These are phyloP conservation scores for Phytophthora lateralis DNA, from an alignment of 352 stramenopile genomes.

Conservation along the genomic window DNA sequence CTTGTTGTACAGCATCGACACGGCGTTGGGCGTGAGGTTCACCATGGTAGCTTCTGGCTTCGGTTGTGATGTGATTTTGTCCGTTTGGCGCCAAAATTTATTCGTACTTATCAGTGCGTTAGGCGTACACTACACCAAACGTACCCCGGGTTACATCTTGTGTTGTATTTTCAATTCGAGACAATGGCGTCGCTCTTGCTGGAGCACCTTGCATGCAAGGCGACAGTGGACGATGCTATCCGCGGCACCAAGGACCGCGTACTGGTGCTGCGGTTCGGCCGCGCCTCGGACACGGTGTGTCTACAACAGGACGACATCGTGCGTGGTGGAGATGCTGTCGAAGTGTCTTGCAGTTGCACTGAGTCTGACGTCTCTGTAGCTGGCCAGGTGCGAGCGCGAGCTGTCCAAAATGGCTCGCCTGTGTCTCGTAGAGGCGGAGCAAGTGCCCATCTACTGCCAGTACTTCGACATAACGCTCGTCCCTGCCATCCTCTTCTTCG, in stretches of 20 bases:
- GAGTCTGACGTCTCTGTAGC: conserved; percentile 33
- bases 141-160: background rate
- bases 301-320: conserved; percentile 89
- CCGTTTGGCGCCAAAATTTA: conserved; percentile 35
- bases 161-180: background rate
- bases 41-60: conserved; percentile 53
- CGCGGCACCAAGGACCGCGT: conserved; percentile 82
- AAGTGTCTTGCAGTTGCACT: background rate
- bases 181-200: conserved; percentile 77
- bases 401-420: conserved; percentile 83
- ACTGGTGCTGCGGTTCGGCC: conserved; percentile 82
- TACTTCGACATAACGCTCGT: conserved; percentile 91
- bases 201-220: conserved; percentile 65
- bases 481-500: conserved; percentile 87
- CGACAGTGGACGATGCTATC: conserved; percentile 78
- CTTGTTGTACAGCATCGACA: conserved; percentile 88
- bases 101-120: conserved; percentile 6
- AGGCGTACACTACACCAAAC: conserved; percentile 1
- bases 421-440: conserved; percentile 74
- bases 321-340: conserved; percentile 9
- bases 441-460: conserved; percentile 81
- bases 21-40: conserved; percentile 83
- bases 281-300: conserved; percentile 65
- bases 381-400: conserved; percentile 75
- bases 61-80: conserved; percentile 4